Evolutionary conservation across 1,284 basidiomycete species (phyloP), one percentile per base, ranked within the genome.

Genomic region (Thelephora terrestris): DNA sequence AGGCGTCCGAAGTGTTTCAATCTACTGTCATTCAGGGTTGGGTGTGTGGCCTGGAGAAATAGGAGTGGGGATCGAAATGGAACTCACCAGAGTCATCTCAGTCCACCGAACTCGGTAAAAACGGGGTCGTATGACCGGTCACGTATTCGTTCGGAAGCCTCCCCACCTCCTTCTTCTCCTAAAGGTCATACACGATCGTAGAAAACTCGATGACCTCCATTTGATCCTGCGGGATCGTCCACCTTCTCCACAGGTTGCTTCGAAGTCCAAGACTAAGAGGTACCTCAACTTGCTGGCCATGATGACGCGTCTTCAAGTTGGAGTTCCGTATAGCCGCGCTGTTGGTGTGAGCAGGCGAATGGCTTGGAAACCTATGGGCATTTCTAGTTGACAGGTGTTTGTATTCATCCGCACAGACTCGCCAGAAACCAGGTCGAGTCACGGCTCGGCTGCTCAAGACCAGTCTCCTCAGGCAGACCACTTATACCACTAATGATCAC

Each of bases 61-160:
- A 32, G 35, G 9, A 23, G 7, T 29, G 17, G 9, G 27, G 23
- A 20, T 12, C 24, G 17, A 21, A 36, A 18, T 17, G 20, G 17
- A 9, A 42, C 56, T n/a, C 34, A 63, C 64, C 56, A 65, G 64
- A 12, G 58, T 54, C 6, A 67, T 67, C 1, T 64, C 65, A 17
- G 65, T 67, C 44, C 64, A 48, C 65, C 66, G 51, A 67, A 66
- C 14, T 48, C 38, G 2, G 65, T 67, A n/a, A 57, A 67, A 50
- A 5, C 20, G 50, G 3, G 63, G 57, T 32, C 60, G 53, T 2
- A 57, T 32, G 23, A 55, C 49, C 0, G 65, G 65, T 29, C 24
- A 66, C 60, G 51, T 66, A 67, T 61, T 64, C 62, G 50, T 65
- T n/a, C n/a, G n/a, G 63, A 52, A 66, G 66, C 7, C 53, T 59